Percentiles rank a stretch among this genome's conserved stretches.
Conservation (phyloP, 768 basidiomycete species). For the Termitomyces sp. region DNA sequence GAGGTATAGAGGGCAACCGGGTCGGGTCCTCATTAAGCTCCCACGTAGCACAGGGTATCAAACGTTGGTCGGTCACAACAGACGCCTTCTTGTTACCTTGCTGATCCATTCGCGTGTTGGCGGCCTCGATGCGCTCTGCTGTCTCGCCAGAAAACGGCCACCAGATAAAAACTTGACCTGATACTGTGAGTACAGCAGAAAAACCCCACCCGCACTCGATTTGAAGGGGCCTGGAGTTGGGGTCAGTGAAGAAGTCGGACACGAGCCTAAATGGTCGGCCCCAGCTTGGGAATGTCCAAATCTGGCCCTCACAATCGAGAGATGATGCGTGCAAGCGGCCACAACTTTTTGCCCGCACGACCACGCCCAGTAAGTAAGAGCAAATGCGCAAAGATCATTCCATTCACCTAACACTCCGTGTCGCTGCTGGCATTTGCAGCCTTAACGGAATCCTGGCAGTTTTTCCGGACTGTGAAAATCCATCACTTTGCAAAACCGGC, state of each 20-base stretch:
- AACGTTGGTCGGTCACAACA: constrained; percentile 24
- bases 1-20: constrained; percentile 53
- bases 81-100: constrained; percentile 28
- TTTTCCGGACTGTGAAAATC: constrained; percentile 52
- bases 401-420: constrained; percentile 59
- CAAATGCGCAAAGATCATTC: background rate
- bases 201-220: constrained; percentile 81
- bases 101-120: constrained; percentile 41
- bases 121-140: constrained; percentile 25
- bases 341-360: constrained; percentile 41
- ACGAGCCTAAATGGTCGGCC: constrained; percentile 69
- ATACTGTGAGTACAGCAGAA: constrained; percentile 64
- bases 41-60: constrained; percentile 62
- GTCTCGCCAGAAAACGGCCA: constrained; percentile 56
- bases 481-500: constrained; percentile 37
- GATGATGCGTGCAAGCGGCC: constrained; percentile 69
- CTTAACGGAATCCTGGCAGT: constrained; percentile 46
- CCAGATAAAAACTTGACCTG: constrained; percentile 72
- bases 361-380: background rate
- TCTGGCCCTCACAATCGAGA: constrained; percentile 48
- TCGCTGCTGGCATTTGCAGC: constrained; percentile 51
- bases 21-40: constrained; percentile 47
- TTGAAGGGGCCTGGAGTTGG: constrained; percentile 39
- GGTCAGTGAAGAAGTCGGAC: constrained; percentile 41
- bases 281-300: constrained; percentile 78